Percentiles rank a stretch among this genome's conserved stretches.
Conservation (phyloP, 352 stramenopile genomes). For the Thraustochytrium sp. region DNA sequence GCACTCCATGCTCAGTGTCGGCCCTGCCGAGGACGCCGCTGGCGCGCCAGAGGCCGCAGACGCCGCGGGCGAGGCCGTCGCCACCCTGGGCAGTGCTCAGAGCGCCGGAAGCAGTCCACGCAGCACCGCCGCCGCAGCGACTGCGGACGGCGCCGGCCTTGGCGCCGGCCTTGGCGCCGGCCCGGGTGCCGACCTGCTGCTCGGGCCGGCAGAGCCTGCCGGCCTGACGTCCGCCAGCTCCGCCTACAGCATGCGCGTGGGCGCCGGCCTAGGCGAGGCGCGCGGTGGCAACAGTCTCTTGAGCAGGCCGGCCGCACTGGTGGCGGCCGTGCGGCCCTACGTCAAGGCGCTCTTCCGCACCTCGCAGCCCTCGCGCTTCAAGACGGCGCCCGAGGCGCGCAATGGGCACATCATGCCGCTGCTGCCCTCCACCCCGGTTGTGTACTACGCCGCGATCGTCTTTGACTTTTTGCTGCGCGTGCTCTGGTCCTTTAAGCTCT, state of each 20-base stretch:
- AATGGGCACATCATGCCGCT: background rate
- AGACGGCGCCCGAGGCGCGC: background rate
- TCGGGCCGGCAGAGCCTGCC: too few relatives aligned
- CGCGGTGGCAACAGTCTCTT: too few relatives aligned
- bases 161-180: background rate
- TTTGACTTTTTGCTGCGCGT: slow-evolving; percentile 68
- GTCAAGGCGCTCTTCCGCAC: background rate
- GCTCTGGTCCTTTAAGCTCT: slow-evolving; percentile 60
- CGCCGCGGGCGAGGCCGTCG: too few relatives aligned
- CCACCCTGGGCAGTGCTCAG: too few relatives aligned
- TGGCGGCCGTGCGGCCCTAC: background rate
- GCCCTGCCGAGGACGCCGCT: too few relatives aligned
- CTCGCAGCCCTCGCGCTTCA: background rate
- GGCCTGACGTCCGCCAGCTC: too few relatives aligned
- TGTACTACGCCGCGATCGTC: slow-evolving; percentile 69
- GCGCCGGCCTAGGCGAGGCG: too few relatives aligned
- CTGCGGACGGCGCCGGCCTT: background rate
- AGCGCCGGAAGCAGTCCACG: background rate
- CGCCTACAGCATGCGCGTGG: too few relatives aligned
- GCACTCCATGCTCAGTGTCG: too few relatives aligned
- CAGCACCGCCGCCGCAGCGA: background rate
- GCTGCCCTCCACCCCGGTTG: background rate
- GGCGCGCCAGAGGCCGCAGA: too few relatives aligned
- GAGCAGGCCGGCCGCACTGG: too few relatives aligned
- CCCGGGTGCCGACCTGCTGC: too few relatives aligned